Evolutionary conservation across 202 grass and related monocot genomes (phyloP), one percentile per base, ranked within the genome.

Genomic region (Panicum hallii): DNA sequence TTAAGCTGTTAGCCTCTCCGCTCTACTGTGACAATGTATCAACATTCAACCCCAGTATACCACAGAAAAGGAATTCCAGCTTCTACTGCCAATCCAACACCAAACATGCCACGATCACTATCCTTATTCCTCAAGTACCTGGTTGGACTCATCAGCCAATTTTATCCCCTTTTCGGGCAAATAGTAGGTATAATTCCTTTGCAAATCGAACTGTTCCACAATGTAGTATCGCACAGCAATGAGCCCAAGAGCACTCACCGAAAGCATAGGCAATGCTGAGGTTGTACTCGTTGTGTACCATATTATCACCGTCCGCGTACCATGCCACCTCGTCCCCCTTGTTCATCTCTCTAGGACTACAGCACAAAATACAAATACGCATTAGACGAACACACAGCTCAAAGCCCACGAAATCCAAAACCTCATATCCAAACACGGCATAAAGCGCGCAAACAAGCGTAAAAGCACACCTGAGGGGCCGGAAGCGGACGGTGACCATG

Each of bases 301-400:
- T 86, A 76, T 95, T 91, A 82, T 95, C 96, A 23, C 91, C 96
- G 3, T 98, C 93, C 7, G 93, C 96, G 11, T 94, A 98, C 95
- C 93, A 98, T 41, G 95, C 95, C 63, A 98, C 85, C 81, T 98
- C 95, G 66, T 98, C 93, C 78, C 95, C 95, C 80, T 98, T 98
- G 87, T 95, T 98, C 43, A 95, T 92, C 87, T 98, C 95, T 85
- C 95, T 90, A 47, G 89, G 91, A 90, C 93, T 98, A 54, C 47
- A 82, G 42, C 57, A 72, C 66, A 62, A 47, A 56, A 52, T 73
- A 68, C 63, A 73, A 30, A 68, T 40, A 54, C 44, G 41, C 17
- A 70, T 32, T 23, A 72, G 66, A 56, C 53, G 62, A 79, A 80
- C 47, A 46, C 38, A 4, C 72, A 78, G 61, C 69, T 63, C 81